Conservation (phyloP, 495 filamentous ascomycete genomes). For the Penicillium pancosmium region DNA sequence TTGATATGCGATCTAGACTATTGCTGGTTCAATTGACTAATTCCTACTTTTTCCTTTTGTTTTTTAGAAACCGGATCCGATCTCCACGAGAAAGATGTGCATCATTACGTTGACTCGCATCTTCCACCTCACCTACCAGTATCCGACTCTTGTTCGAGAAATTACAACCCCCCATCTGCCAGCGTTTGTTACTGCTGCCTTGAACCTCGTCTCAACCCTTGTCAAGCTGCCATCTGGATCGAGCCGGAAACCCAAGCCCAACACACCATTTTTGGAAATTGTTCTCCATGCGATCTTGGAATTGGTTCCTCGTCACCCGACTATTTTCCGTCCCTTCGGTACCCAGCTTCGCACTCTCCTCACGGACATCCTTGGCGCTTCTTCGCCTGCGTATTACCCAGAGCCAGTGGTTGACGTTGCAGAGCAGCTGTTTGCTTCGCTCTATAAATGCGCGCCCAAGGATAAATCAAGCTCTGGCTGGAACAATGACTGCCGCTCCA, state of each 20-base stretch:
- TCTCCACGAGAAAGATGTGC: constrained; percentile 70
- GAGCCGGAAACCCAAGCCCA: constrained; percentile 44
- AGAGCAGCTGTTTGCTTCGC: constrained; percentile 62
- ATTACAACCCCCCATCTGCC: constrained; percentile 83
- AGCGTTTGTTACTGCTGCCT: constrained; percentile 68
- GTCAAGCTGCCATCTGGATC: constrained; percentile 40
- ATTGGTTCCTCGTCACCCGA: constrained; percentile 75
- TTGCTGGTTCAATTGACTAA: constrained; percentile 9
- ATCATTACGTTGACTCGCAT: constrained; percentile 79
- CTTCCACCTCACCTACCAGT: constrained; percentile 76
- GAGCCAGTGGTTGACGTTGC: constrained; percentile 52
- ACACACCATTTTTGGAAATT: constrained; percentile 57
- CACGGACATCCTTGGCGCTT: constrained; percentile 45
- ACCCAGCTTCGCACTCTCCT: constrained; percentile 65
- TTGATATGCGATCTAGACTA: background rate
- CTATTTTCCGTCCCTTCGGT: constrained; percentile 74
- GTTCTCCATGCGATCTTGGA: constrained; percentile 65
- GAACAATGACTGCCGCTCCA: constrained; percentile 60
- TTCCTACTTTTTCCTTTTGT: constrained; percentile 6
- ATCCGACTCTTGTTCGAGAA: constrained; percentile 81
- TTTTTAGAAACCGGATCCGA: constrained; percentile 68
- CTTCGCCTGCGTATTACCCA: constrained; percentile 41
- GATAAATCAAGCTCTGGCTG: constrained; percentile 73
- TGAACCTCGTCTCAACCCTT: constrained; percentile 62
- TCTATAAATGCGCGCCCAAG: constrained; percentile 78